These are phyloP conservation scores for Ophiostoma quercus DNA, from an alignment of 2,329 filamentous ascomycete species.

Conservation along the genomic window DNA sequence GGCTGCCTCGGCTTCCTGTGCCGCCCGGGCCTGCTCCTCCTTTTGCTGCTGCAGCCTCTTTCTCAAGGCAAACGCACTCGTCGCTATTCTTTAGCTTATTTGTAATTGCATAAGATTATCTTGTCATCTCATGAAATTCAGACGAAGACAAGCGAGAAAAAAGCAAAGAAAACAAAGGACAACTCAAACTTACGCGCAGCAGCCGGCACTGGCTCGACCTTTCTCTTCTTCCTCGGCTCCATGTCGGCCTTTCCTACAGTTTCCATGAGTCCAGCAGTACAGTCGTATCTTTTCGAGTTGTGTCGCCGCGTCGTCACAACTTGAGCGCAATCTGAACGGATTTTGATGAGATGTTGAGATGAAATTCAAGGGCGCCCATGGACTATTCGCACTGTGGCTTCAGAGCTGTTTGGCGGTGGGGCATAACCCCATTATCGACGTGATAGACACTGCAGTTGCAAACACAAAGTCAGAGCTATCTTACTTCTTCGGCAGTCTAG, in stretches of 20 bases:
- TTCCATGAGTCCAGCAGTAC: not conserved
- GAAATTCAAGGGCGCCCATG: not conserved
- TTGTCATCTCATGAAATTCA: not conserved
- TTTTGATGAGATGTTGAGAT: not conserved
- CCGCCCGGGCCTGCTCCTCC: not conserved
- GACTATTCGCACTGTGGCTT: constrained; percentile 2
- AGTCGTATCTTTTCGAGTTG: not conserved
- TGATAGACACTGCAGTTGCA: not conserved
- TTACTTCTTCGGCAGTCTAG: no score
- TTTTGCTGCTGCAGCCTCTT: constrained; percentile 36
- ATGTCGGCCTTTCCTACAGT: constrained; percentile 25
- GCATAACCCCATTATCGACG: not conserved
- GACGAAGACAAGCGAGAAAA: no score
- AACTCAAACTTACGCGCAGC: constrained; percentile 5
- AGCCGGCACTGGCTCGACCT: constrained; percentile 33
- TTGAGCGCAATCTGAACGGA: not conserved
- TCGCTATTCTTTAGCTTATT: constrained; percentile 28
- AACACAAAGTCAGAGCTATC: not conserved
- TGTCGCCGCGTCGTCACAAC: not conserved
- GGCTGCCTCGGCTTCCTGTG: not conserved
- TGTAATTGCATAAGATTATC: not conserved
- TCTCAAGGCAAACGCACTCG: constrained; percentile 44
- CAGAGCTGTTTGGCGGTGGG: not conserved
- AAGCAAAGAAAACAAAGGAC: no score
- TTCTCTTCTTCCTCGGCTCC: constrained; percentile 36